Conservation (phyloP, 2,329 filamentous ascomycete genomes). For the Parastagonospora nodorum region DNA sequence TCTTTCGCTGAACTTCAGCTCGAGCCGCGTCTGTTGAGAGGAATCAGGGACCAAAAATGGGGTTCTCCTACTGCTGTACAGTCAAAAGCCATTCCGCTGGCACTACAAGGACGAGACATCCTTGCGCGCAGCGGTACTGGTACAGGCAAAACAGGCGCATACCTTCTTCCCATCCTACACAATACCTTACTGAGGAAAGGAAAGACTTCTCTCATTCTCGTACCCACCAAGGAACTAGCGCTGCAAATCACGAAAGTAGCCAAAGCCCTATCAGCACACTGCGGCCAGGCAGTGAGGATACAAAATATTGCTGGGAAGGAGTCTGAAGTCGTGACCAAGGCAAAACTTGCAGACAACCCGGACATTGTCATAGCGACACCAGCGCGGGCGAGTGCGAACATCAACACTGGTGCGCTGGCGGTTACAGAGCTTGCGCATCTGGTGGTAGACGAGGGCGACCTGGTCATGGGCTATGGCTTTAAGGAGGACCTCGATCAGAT, state of each 20-base stretch:
- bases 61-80: constrained; percentile 88
- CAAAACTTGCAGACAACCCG: constrained; percentile 81
- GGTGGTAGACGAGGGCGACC: constrained; percentile 91
- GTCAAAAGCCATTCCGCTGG: constrained; percentile 82
- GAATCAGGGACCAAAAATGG: constrained; percentile 82
- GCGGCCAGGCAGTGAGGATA: constrained; percentile 78
- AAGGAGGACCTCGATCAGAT: constrained; percentile 86
- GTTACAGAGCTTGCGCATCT: constrained; percentile 74
- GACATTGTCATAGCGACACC: constrained; percentile 93
- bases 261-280: constrained; percentile 78
- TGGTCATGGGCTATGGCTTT: constrained; percentile 93
- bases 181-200: constrained; percentile 80
- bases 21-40: constrained; percentile 84
- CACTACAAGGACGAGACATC: constrained; percentile 85
- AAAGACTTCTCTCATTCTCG: constrained; percentile 80
- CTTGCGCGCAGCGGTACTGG: constrained; percentile 92
- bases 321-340: constrained; percentile 84
- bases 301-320: constrained; percentile 91
- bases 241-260: constrained; percentile 85
- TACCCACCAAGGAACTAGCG: constrained; percentile 92
- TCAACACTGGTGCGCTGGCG: constrained; percentile 73
- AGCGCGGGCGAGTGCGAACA: constrained; percentile 77
- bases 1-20: constrained; percentile 80
- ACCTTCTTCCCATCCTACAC: constrained; percentile 86
- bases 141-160: constrained; percentile 97